These are phyloP conservation scores for Sarocladium kiliense DNA, from an alignment of 2,329 filamentous ascomycete genomes.

Conservation along the genomic window DNA sequence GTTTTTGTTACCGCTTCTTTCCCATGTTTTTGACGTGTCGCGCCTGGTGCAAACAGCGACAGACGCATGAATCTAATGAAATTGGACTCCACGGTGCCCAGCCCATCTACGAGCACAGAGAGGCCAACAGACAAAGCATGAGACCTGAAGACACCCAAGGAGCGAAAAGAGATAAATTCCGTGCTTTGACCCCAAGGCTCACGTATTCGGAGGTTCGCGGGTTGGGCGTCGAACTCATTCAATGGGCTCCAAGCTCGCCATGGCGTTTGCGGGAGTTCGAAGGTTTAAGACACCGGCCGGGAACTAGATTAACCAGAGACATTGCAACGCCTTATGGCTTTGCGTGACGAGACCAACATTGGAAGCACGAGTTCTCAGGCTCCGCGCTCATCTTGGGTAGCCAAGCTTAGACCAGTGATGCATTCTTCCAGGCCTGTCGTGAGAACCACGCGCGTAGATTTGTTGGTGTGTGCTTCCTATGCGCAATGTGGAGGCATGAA, in stretches of 20 bases:
- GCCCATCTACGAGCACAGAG: too few species aligned
- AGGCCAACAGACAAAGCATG: too few species aligned
- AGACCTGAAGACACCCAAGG: too few species aligned
- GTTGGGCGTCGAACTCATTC: too few species aligned
- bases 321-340: neutral
- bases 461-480: neutral
- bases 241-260: neutral
- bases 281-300: neutral
- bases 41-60: neutral
- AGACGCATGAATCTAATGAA: constrained; percentile 1
- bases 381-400: too few species aligned
- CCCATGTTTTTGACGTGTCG: neutral
- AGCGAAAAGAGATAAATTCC: too few species aligned
- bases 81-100: neutral
- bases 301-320: neutral
- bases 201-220: too few species aligned
- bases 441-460: neutral
- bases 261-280: neutral
- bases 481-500: too few species aligned
- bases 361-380: too few species aligned
- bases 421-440: too few species aligned
- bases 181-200: too few species aligned
- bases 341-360: neutral
- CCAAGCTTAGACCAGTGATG: too few species aligned
- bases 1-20: neutral